These are phyloP conservation scores for Linum tenue DNA, from an alignment of 345 rosid species.

Conservation along the genomic window DNA sequence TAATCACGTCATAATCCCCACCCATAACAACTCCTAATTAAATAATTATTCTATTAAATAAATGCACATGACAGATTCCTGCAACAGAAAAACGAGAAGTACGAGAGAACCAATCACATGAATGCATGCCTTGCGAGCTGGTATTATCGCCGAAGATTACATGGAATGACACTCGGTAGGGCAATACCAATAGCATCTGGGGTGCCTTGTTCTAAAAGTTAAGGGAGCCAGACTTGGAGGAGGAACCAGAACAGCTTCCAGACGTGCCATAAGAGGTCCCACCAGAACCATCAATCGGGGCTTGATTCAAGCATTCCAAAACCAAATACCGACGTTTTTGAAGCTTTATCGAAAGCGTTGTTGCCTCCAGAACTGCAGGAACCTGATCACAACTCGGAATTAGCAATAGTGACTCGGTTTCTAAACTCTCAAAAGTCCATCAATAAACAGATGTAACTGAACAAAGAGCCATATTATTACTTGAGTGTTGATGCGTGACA, in stretches of 20 bases:
- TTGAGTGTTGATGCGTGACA: constrained; percentile 76
- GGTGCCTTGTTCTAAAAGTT: constrained; percentile 37
- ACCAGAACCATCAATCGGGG: constrained; percentile 83
- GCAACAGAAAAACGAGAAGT: too few species aligned
- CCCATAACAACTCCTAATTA: too few species aligned
- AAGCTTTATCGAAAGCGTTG: constrained; percentile 74
- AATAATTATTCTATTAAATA: too few species aligned
- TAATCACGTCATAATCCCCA: too few species aligned
- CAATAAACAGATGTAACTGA: too few species aligned
- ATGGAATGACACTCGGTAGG: too few species aligned
- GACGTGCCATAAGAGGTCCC: constrained; percentile 73
- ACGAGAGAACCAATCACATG: too few species aligned
- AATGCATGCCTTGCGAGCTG: too few species aligned
- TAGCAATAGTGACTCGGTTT: not conserved
- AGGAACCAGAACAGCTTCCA: constrained; percentile 49
- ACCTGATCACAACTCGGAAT: constrained; percentile 32
- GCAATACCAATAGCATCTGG: too few species aligned
- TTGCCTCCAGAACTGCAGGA: constrained; percentile 74
- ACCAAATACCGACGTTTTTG: constrained; percentile 67
- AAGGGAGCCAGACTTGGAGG: constrained; percentile 44
- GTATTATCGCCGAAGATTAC: too few species aligned
- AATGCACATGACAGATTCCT: too few species aligned
- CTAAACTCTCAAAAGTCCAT: not conserved
- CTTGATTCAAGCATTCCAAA: constrained; percentile 86
- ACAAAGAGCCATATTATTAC: constrained; percentile 20